These are phyloP conservation scores for Cymbopogon citratus DNA, from an alignment of 176 grass and related monocot genomes.

Conservation along the genomic window DNA sequence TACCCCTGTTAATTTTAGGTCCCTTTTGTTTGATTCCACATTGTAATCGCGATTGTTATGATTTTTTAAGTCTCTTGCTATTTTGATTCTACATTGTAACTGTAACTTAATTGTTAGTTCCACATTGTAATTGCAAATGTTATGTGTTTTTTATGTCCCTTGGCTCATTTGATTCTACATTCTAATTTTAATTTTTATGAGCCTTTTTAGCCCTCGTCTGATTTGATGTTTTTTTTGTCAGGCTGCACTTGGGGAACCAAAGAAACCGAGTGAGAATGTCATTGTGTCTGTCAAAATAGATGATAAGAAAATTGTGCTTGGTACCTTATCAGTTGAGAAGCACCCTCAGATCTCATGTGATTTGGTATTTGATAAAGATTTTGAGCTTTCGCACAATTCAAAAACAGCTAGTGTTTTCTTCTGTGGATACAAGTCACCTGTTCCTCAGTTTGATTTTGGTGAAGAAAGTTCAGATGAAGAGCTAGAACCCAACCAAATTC, in stretches of 20 bases:
- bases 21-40: background rate
- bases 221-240: conserved; percentile 12
- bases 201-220: background rate
- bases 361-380: conserved; percentile 60
- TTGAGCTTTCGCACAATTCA: conserved; percentile 77
- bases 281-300: conserved; percentile 49
- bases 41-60: background rate
- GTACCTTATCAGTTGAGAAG: conserved; percentile 57
- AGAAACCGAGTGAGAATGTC: conserved; percentile 45
- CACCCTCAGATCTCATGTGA: conserved; percentile 56
- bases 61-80: background rate
- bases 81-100: too few relatives aligned
- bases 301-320: conserved; percentile 59
- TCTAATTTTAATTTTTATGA: background rate
- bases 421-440: conserved; percentile 49
- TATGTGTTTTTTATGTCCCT: background rate
- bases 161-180: background rate
- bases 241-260: conserved; percentile 53
- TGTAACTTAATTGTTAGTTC: too few relatives aligned
- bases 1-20: background rate
- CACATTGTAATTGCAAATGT: too few relatives aligned
- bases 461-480: conserved; percentile 32
- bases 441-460: background rate
- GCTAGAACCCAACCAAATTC: background rate
- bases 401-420: conserved; percentile 59